These are phyloP conservation scores for Cyberlindnera mycetangii DNA, from an alignment of 805 yeast genomes.

Conservation along the genomic window DNA sequence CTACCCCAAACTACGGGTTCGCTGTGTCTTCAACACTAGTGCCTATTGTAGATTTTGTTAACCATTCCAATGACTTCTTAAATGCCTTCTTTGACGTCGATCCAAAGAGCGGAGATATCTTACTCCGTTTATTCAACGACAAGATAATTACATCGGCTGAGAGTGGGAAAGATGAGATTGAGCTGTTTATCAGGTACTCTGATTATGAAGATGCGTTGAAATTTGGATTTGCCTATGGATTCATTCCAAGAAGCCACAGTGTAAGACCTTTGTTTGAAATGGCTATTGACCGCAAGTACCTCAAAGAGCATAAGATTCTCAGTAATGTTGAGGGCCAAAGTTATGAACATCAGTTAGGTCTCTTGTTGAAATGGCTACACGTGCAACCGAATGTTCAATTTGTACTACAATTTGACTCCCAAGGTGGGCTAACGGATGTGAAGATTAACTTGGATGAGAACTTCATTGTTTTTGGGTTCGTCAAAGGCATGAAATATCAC, in stretches of 20 bases:
- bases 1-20: slow-evolving; percentile 35
- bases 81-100: slow-evolving; percentile 66
- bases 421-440: slow-evolving; percentile 19
- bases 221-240: slow-evolving; percentile 44
- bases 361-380: slow-evolving; percentile 34
- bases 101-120: slow-evolving; percentile 38
- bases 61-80: slow-evolving; percentile 45
- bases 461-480: slow-evolving; percentile 33
- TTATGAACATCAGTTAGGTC: slow-evolving; percentile 22
- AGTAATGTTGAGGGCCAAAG: slow-evolving; percentile 10
- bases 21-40: slow-evolving; percentile 53
- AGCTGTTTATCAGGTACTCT: slow-evolving; percentile 44
- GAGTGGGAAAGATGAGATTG: slow-evolving; percentile 22
- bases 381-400: slow-evolving; percentile 42
- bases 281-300: slow-evolving; percentile 30
- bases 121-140: slow-evolving; percentile 32
- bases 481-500: slow-evolving; percentile 22
- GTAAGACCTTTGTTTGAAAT: slow-evolving; percentile 30
- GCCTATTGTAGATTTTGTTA: slow-evolving; percentile 66
- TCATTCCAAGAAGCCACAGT: slow-evolving; percentile 35
- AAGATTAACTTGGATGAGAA: slow-evolving; percentile 32
- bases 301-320: slow-evolving; percentile 8
- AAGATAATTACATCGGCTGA: background rate
- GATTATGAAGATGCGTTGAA: slow-evolving; percentile 40
- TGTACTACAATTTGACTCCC: slow-evolving; percentile 24